Base-by-base conservation (phyloP, 2,329 filamentous ascomycete genomes). In the Ascochyta viciae-villosae region DNA sequence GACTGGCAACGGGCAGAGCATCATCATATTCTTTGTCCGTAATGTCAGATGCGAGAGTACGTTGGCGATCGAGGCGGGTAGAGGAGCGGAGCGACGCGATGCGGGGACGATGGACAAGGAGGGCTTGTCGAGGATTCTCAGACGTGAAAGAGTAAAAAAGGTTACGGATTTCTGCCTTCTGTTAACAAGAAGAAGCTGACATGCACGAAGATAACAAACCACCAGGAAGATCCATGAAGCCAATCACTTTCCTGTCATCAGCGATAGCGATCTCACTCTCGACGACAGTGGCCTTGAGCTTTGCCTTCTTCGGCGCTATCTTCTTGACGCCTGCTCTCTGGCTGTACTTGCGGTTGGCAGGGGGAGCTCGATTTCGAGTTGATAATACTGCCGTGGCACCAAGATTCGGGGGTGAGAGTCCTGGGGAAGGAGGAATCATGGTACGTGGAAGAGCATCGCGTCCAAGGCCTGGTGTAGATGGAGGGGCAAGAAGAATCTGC, bases 111-210 rank as follows among this genome's bases (percentile, higher is more conserved):
- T 70, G 58, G 2, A 67, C 58, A 0, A 74, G 43, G 0, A 73
- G 58, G 8, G 68, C 65, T 40, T 74, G 71, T 15, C 60, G 56
- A 0, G 39, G 38, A 8, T 55, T 39, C 22, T 26, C 29, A 16
- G 47, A 10, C 3, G 58, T 62, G 19, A 64, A 52, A 1, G 47
- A 19, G 51, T 74, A 74, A 22, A 74, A 61, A 13, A 60, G 22
- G 52, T 74, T 74, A 5, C 71, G 64, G 16, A 74, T 52, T 29
- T 74, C 71, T 74, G 44, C 1, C 0, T 15, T 1, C 33, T 13
- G 16, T 55, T 9, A 55, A 29, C 6, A 34, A 6, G 12, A 39
- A 6, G 29, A 27, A 5, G 1, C 6, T 16, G 9, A 23, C 1
- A 7, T 12, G 3, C 9, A 13, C 3, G 6, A 24, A 3, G 3